Percentiles rank a stretch among this genome's conserved stretches.
These are phyloP conservation scores for Chlorella sp. DNA, from an alignment of 139 green algal species.

Conservation along the genomic window DNA sequence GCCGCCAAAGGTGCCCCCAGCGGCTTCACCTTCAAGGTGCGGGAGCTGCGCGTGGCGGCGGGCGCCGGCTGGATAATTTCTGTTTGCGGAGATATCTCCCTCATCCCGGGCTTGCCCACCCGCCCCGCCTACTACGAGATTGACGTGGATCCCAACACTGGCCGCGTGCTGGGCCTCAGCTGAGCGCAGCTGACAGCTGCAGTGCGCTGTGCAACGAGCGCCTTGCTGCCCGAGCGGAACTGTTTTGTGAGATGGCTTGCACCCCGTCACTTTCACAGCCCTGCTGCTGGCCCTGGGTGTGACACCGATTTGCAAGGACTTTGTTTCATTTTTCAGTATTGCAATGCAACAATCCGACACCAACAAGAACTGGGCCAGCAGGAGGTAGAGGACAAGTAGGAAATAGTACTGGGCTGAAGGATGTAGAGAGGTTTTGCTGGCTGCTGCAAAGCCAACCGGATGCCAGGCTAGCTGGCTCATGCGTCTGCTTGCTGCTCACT, in stretches of 20 bases:
- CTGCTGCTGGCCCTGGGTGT: no score
- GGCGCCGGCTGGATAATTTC: constrained; percentile 96
- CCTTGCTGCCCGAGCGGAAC: no score
- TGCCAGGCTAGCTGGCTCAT: no score
- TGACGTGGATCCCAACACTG: constrained; percentile 76
- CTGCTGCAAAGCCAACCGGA: no score
- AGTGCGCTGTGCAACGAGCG: neutral
- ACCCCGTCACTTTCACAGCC: no score
- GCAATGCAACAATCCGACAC: neutral
- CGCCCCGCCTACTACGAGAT: constrained; percentile 93
- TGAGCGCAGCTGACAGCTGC: constrained; percentile 25
- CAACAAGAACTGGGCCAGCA: no score
- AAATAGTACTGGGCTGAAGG: no score
- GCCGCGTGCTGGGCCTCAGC: constrained; percentile 86
- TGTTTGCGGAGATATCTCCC: constrained; percentile 94
- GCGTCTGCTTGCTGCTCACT: neutral
- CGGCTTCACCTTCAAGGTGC: constrained; percentile 93
- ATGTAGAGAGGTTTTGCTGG: no score
- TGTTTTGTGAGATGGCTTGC: no score
- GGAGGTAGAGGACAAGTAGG: no score
- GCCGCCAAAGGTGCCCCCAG: constrained; percentile 73
- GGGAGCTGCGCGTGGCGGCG: constrained; percentile 85
- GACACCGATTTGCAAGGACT: no score
- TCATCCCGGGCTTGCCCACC: constrained; percentile 92
- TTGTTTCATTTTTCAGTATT: neutral